Evolutionary conservation across 2,329 filamentous ascomycete genomes (phyloP), one percentile per base, ranked within the genome.

Genomic region (Colletotrichum tropicale): DNA sequence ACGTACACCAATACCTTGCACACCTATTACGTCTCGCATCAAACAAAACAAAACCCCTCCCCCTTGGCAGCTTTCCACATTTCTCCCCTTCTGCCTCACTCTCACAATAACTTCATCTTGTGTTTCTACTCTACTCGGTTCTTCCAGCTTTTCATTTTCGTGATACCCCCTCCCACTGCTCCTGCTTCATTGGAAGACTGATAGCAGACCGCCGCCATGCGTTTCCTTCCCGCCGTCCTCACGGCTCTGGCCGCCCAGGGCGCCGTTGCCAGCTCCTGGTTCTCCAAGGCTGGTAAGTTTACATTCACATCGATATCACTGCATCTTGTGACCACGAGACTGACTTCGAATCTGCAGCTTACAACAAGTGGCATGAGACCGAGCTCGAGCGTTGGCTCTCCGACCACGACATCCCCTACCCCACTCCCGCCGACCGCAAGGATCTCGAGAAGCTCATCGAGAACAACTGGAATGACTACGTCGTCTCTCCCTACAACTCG

Each of bases 351-450:
- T 18, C 9, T 24, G 65, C 82, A 98, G 96, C 94, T 18, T 98
- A 98, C 90, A 98, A 98, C 88, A 98, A 97, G 85, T 99, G 97
- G 97, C 96, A 98, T 81, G 94, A 98, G 89, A 98, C 95, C 26
- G 97, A 99, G 89, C 92, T 99, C 34, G 96, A 99, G 88, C 92
- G 96, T 81, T 99, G 97, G 97, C 92, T 99, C 66, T 94, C 94
- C 34, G 97, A 99, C 83, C 91, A 98, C 87, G 92, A 96, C 84
- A 90, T 99, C 74, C 95, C 96, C 12, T 96, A 98, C 84, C 96
- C 97, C n/a, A 93, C 92, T 13, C 92, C 96, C 13, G 93, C 96
- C 65, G 96, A 98, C 86, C 95, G 97, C 82, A 98, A 97, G 86
- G 95, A 98, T 79, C 93, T 99, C n/a, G 94, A 98, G 86, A 93